Evolutionary conservation across 2,329 filamentous ascomycete genomes (phyloP).

Genomic region (Exophiala dermatitidis): DNA sequence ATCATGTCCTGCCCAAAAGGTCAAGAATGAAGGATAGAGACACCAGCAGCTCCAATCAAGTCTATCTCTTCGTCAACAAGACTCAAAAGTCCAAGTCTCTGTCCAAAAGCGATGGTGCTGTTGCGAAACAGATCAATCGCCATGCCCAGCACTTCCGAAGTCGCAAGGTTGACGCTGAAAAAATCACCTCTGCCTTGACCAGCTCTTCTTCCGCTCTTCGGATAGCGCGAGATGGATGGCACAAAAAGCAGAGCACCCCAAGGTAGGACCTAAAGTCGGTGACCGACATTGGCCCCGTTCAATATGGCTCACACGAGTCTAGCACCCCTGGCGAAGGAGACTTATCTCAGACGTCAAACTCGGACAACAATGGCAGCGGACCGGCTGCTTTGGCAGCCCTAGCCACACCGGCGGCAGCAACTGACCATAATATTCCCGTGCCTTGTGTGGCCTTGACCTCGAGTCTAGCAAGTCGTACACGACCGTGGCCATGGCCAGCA

Average conservation of each 20-base stretch:
- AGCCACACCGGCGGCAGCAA: not conserved
- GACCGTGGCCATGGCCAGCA: not conserved
- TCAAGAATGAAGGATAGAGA: constrained; percentile 17
- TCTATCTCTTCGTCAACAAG: constrained; percentile 24
- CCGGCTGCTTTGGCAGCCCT: not conserved
- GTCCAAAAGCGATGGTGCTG: constrained; percentile 20
- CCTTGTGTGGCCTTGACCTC: not conserved
- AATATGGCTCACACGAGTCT: not conserved
- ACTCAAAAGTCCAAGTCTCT: constrained; percentile 22
- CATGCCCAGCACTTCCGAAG: constrained; percentile 21
- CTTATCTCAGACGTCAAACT: not conserved
- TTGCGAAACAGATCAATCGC: constrained; percentile 23
- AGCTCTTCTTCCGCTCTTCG: constrained; percentile 20
- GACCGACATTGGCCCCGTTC: not conserved
- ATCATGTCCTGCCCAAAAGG: not conserved
- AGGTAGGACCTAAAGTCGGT: constrained; percentile 5
- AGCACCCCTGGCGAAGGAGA: not conserved
- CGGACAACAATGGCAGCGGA: not conserved
- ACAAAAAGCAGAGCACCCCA: constrained; percentile 9
- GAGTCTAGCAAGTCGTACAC: not conserved
- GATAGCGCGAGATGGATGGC: constrained; percentile 22
- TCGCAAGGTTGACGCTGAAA: constrained; percentile 17
- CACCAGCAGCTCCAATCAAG: constrained; percentile 3
- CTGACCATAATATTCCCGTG: not conserved
- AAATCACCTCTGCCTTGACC: constrained; percentile 14